Percentiles rank a stretch among this genome's conserved stretches.
Conservation (phyloP, 2,329 filamentous ascomycete genomes). For the Drechmeria coniospora region DNA sequence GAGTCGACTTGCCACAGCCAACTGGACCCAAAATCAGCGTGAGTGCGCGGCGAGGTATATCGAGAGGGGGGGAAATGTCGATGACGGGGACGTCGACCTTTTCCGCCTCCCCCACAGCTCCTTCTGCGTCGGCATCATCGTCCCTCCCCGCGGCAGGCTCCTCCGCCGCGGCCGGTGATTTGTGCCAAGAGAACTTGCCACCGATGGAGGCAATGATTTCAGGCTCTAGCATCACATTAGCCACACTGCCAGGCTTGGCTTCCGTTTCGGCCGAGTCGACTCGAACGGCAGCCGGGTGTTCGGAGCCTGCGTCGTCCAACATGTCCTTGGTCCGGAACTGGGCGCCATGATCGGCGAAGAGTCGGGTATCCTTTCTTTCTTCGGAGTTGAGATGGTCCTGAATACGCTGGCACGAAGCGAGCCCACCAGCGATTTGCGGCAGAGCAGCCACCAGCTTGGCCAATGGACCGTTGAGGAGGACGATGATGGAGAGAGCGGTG, state of each 20-base stretch:
- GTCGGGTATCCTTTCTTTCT: constrained; percentile 6
- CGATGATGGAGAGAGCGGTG: constrained; percentile 8
- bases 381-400: constrained; percentile 11
- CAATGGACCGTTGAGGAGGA: constrained; percentile 9
- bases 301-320: too few species aligned
- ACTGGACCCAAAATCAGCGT: constrained; percentile 15
- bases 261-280: not conserved
- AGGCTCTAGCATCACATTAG: not conserved
- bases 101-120: not conserved
- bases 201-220: not conserved
- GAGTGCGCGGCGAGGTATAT: constrained; percentile 1
- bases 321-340: too few species aligned
- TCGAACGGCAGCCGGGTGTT: not conserved
- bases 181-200: not conserved
- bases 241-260: not conserved
- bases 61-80: constrained; percentile 1
- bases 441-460: constrained; percentile 8
- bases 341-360: too few species aligned
- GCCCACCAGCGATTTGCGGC: constrained; percentile 6
- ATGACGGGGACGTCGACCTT: constrained; percentile 1
- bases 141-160: not conserved
- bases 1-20: constrained; percentile 15
- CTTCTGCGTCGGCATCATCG: not conserved
- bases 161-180: too few species aligned
- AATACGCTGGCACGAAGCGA: constrained; percentile 11